These are phyloP conservation scores for Fusarium pseudograminearum DNA, from an alignment of 2,329 filamentous ascomycete genomes.

Conservation along the genomic window DNA sequence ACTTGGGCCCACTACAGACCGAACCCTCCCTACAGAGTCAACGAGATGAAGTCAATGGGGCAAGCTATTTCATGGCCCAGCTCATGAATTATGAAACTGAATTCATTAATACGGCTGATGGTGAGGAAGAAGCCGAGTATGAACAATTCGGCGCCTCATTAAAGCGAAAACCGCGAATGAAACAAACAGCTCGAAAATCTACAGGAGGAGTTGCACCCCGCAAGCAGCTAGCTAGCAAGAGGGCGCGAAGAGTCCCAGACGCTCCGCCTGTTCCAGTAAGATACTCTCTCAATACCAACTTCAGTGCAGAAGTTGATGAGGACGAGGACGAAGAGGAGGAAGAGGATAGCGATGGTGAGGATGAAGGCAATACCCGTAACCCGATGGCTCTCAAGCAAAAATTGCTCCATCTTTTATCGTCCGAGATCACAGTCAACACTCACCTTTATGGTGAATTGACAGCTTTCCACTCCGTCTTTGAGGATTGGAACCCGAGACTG, in stretches of 20 bases:
- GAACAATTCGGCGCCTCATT: constrained; percentile 7
- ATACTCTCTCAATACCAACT: too few relatives aligned
- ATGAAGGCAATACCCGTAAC: constrained; percentile 41
- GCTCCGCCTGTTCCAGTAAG: too few relatives aligned
- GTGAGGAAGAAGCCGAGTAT: constrained; percentile 56
- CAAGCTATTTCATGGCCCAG: constrained; percentile 61
- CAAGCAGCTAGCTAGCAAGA: constrained; percentile 6
- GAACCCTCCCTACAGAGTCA: constrained; percentile 46
- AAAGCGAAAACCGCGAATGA: constrained; percentile 10
- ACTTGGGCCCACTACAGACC: constrained; percentile 47
- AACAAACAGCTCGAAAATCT: neutral
- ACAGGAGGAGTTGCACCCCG: neutral
- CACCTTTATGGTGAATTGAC: constrained; percentile 60
- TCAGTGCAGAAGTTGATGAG: neutral
- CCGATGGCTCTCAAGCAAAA: constrained; percentile 60
- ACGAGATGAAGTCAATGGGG: constrained; percentile 51
- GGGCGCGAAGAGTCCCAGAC: constrained; percentile 15
- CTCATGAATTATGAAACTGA: constrained; percentile 53
- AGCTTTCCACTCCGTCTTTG: constrained; percentile 61
- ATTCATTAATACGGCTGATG: constrained; percentile 45
- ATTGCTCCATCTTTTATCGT: constrained; percentile 61
- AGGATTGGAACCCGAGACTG: constrained; percentile 58
- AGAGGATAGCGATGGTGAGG: constrained; percentile 15
- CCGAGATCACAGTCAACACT: constrained; percentile 61
- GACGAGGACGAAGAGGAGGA: constrained; percentile 17